Base-by-base conservation (phyloP, 768 basidiomycete species). In the Ephemerocybe angulata region DNA sequence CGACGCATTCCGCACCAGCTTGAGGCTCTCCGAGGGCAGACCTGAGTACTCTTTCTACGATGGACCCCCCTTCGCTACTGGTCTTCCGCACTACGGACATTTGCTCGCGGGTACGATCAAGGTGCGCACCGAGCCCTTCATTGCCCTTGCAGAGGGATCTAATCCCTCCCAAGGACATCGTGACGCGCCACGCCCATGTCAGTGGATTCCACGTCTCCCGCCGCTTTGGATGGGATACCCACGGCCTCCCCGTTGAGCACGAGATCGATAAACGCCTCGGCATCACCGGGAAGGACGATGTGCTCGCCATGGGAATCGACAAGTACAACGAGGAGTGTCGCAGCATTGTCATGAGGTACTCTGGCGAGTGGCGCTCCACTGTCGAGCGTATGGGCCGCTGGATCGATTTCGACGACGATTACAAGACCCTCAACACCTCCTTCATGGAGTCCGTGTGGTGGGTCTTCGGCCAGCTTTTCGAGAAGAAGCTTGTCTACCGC, bases 361-460 rank as follows among this genome's bases (percentile, higher is more conserved):
- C 95, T 2, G 80, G 83, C 6, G 95, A 98, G 67, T 99, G 97
- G 97, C 86, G 94, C 47, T 66, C 75, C 31, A 98, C 95, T 3
- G 96, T 99, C 52, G 95, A 97, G 71, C 85, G 97, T 59, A 95
- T 98, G 88, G 97, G 96, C 30, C 86, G 97, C 59, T 99, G 97
- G 97, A 98, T 99, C 73, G 97, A 99, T 72, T 99, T 99, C 63
- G 97, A 99, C 71, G 91, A 98, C 63, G 97, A 98, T 64, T 99
- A 99, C 78, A 98, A 98, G 78, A 99, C 97, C 15, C 81, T 98
- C 58, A 93, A 98, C 64, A 71, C 85, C 6, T 75, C 85, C 8
- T 99, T 91, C 70, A 98, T 99, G 97, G 97, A 99, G 77, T 87
- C 86, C 44, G 92, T 97, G 11, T 99, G 97, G 97, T 99, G 97